Evolutionary conservation across 2,329 filamentous ascomycete species (phyloP).

Genomic region (Talaromyces atroroseus): DNA sequence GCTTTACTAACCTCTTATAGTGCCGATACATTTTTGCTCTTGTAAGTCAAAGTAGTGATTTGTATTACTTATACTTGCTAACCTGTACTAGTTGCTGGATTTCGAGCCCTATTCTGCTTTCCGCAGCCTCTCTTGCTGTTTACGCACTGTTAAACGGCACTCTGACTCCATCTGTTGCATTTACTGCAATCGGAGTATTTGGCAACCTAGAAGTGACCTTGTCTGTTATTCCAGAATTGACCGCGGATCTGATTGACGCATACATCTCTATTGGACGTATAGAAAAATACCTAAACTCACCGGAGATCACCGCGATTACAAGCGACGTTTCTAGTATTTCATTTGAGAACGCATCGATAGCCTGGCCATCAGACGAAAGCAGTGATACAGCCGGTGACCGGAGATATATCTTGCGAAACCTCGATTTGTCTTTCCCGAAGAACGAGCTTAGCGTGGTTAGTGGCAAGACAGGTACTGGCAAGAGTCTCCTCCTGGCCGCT

Average conservation of each 20-base stretch:
- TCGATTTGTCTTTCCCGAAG: slow-evolving; percentile 62
- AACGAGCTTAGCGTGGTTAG: slow-evolving; percentile 69
- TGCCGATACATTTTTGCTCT: slow-evolving; percentile 5
- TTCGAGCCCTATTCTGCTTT: slow-evolving; percentile 65
- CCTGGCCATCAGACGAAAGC: slow-evolving; percentile 63
- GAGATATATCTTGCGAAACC: slow-evolving; percentile 58
- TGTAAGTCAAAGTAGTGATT: background rate
- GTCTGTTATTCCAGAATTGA: slow-evolving; percentile 66
- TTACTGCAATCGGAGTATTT: slow-evolving; percentile 72
- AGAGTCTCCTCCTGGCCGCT: slow-evolving; percentile 67
- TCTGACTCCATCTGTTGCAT: slow-evolving; percentile 67
- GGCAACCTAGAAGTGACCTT: slow-evolving; percentile 67
- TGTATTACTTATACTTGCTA: slow-evolving; percentile 23
- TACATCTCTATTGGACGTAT: slow-evolving; percentile 68
- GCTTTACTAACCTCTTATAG: slow-evolving; percentile 33
- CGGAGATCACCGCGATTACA: slow-evolving; percentile 57
- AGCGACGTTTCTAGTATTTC: slow-evolving; percentile 54
- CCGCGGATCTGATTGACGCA: slow-evolving; percentile 65
- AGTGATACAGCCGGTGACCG: slow-evolving; percentile 36
- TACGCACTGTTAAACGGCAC: slow-evolving; percentile 61
- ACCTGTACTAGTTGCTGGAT: slow-evolving; percentile 65
- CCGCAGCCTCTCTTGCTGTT: slow-evolving; percentile 63
- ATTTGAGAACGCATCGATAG: slow-evolving; percentile 63
- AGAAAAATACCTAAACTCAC: slow-evolving; percentile 62
- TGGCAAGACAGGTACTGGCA: slow-evolving; percentile 72